Conservation (phyloP, 2,329 filamentous ascomycete genomes). For the Aspergillus persii region DNA sequence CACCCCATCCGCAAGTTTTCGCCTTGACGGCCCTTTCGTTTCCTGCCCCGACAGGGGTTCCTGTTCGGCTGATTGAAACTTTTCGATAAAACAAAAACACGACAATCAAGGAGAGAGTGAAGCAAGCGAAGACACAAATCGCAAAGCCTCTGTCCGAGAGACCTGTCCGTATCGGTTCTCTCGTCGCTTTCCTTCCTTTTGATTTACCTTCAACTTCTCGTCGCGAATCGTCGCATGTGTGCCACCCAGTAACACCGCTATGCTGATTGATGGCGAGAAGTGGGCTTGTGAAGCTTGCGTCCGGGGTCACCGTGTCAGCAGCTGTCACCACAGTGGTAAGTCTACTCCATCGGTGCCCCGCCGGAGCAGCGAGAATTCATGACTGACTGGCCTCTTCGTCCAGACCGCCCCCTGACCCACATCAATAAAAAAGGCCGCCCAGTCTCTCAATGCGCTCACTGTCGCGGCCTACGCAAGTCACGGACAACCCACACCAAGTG, state of each 20-base stretch:
- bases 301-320: conserved; percentile 96
- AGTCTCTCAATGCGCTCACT: conserved; percentile 96
- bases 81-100: conserved; percentile 8
- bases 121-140: conserved; percentile 2
- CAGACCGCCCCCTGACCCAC: conserved; percentile 87
- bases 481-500: conserved; percentile 93
- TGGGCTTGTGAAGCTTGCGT: conserved; percentile 98
- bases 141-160: conserved; percentile 6
- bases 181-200: conserved; percentile 9
- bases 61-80: conserved; percentile 19
- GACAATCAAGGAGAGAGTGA: conserved; percentile 4
- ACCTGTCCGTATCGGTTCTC: conserved; percentile 9
- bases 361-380: too few relatives aligned
- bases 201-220: conserved; percentile 16
- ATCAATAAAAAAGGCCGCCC: conserved; percentile 98
- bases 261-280: conserved; percentile 94
- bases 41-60: conserved; percentile 20
- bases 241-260: conserved; percentile 44
- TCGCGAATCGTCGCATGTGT: conserved; percentile 43
- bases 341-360: conserved; percentile 19
- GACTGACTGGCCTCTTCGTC: neutral
- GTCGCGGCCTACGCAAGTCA: conserved; percentile 92
- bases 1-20: conserved; percentile 21
- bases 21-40: conserved; percentile 35
- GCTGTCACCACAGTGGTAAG: conserved; percentile 93